Percentiles rank a stretch among this genome's conserved stretches.
Conservation (phyloP, 2,329 filamentous ascomycete genomes). For the Arthrobotrys musiformis region DNA sequence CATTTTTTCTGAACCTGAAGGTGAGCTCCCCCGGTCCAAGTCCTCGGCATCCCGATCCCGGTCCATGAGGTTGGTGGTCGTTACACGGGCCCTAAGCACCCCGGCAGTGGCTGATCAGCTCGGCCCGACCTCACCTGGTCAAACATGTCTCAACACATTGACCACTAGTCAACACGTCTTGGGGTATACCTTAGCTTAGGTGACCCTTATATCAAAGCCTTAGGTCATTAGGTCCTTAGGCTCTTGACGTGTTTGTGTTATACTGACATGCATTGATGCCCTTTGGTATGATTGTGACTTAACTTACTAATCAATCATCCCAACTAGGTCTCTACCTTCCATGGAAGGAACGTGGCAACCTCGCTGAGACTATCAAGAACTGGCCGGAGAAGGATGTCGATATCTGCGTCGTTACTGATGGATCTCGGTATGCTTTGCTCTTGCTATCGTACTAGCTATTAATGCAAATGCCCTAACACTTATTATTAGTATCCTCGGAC, state of each 20-base stretch:
- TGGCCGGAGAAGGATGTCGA: constrained; percentile 91
- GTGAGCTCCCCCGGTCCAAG: constrained; percentile 60
- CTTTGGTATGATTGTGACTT: neutral
- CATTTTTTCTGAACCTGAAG: constrained; percentile 93
- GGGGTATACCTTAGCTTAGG: no score
- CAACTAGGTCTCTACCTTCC: constrained; percentile 76
- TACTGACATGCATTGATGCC: neutral
- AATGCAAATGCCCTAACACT: constrained; percentile 62
- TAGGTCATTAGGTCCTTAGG: neutral
- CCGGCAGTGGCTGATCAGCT: constrained; percentile 13
- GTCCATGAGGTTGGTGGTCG: constrained; percentile 14
- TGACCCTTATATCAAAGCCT: neutral
- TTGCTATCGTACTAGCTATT: neutral
- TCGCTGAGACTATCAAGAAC: constrained; percentile 87
- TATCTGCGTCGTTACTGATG: constrained; percentile 96
- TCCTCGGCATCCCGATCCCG: constrained; percentile 52
- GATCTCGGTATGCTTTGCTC: constrained; percentile 71
- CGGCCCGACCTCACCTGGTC: constrained; percentile 54
- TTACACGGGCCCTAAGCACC: constrained; percentile 23
- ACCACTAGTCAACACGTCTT: neutral
- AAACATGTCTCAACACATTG: constrained; percentile 53
- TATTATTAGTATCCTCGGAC: constrained; percentile 72
- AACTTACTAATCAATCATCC: neutral
- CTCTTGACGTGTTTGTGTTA: neutral
- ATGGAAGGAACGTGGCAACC: constrained; percentile 90